Conservation (phyloP, 306 rosid species). For the Prunus mira region DNA sequence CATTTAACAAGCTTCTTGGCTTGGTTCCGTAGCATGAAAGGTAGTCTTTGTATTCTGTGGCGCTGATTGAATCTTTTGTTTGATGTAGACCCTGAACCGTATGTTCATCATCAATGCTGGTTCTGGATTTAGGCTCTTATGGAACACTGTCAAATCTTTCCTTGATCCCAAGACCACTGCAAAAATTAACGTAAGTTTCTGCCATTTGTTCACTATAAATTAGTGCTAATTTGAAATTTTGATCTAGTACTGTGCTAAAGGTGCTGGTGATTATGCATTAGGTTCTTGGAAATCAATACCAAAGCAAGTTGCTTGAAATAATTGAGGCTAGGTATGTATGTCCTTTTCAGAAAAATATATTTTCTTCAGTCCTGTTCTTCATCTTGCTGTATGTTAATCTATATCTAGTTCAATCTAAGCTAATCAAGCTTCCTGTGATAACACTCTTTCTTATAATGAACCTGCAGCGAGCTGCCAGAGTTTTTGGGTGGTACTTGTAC, state of each 20-base stretch:
- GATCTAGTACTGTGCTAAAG: constrained; percentile 23
- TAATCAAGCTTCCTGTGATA: neutral
- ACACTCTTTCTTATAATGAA: constrained; percentile 19
- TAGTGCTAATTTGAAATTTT: constrained; percentile 3
- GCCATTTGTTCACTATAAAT: neutral
- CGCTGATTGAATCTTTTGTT: constrained; percentile 13
- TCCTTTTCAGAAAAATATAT: neutral
- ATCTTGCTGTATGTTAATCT: neutral
- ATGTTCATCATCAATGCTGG: constrained; percentile 99
- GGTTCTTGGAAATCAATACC: constrained; percentile 90
- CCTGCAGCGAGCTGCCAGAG: constrained; percentile 83
- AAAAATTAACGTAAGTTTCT: constrained; percentile 66
- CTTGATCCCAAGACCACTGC: constrained; percentile 91
- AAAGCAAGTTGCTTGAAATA: constrained; percentile 91
- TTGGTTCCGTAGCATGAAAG: neutral
- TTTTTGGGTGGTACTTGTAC: constrained; percentile 90
- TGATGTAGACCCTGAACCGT: constrained; percentile 63
- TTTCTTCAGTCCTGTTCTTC: neutral
- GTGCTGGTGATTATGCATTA: constrained; percentile 25
- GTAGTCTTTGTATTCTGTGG: constrained; percentile 9
- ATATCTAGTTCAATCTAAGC: neutral
- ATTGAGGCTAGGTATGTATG: constrained; percentile 66
- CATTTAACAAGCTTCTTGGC: neutral
- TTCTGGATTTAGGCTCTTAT: constrained; percentile 87
- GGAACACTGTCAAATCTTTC: constrained; percentile 88